Conservation (phyloP, 306 rosid genomes). For the Senna tora region DNA sequence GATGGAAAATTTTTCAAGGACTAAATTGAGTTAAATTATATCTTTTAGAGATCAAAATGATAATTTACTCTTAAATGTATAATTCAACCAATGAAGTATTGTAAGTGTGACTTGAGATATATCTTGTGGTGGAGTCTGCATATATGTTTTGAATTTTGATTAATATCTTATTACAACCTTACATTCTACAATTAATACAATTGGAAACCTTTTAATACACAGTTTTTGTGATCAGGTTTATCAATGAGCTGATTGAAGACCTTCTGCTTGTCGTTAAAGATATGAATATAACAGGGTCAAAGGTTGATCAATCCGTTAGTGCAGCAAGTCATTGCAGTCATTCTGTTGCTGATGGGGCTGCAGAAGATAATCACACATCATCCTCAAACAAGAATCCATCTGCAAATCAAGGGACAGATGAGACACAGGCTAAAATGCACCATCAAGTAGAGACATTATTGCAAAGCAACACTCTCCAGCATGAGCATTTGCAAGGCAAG, state of each 20-base stretch:
- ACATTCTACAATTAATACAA: conserved; percentile 13
- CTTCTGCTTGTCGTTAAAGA: conserved; percentile 65
- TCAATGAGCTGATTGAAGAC: conserved; percentile 83
- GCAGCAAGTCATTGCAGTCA: conserved; percentile 48
- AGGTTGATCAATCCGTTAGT: conserved; percentile 47
- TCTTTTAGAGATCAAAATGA: too few species aligned
- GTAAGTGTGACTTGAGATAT: not conserved
- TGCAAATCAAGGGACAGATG: conserved; percentile 48
- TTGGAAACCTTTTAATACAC: conserved; percentile 6
- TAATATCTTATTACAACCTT: not conserved
- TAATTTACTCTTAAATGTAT: too few species aligned
- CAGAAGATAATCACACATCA: conserved; percentile 36
- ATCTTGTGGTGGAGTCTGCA: not conserved
- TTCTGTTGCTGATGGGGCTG: conserved; percentile 47
- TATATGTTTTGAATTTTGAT: not conserved
- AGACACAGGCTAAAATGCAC: conserved; percentile 45
- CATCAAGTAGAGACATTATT: conserved; percentile 44
- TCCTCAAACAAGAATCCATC: conserved; percentile 49
- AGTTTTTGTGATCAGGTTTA: conserved; percentile 64
- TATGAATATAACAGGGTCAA: conserved; percentile 43
- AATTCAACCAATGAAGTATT: not conserved
- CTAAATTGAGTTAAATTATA: too few species aligned
- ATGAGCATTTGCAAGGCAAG: conserved; percentile 55
- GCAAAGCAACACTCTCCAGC: conserved; percentile 40
- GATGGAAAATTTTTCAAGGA: too few species aligned